phyloP scores from a whole-genome alignment of 306 rosid species.

The Dryas drummondii region DNA sequence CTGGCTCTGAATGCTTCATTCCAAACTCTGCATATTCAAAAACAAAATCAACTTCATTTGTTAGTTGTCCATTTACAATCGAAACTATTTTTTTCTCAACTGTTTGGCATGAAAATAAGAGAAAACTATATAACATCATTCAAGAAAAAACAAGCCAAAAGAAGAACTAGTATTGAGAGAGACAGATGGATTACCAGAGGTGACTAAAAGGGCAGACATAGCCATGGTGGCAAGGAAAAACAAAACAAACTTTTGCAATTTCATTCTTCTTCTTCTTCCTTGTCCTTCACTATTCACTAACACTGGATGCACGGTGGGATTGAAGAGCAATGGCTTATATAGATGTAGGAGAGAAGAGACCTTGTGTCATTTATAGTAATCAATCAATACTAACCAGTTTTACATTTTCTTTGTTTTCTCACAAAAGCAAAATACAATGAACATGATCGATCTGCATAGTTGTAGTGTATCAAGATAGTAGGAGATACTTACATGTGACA shows the following conservation, averaged over 20 bases:
- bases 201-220: not conserved
- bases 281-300: not conserved
- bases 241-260: not conserved
- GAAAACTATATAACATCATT: not conserved
- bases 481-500: too few species aligned
- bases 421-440: not conserved
- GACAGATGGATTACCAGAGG: constrained; percentile 3
- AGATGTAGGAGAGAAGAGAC: not conserved
- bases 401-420: not conserved
- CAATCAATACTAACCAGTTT: too few species aligned
- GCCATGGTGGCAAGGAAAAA: constrained; percentile 6
- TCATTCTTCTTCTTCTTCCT: not conserved
- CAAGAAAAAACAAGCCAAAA: too few species aligned
- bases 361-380: not conserved
- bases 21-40: not conserved
- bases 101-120: too few species aligned
- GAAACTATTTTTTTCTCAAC: too few species aligned
- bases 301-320: not conserved
- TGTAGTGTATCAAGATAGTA: too few species aligned
- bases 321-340: not conserved
- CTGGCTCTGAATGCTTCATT: not conserved
- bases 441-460: too few species aligned
- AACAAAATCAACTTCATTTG: not conserved
- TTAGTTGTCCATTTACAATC: not conserved
- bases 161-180: not conserved